Base-by-base conservation (phyloP, 805 yeast genomes). In the Candida vaughaniae region DNA sequence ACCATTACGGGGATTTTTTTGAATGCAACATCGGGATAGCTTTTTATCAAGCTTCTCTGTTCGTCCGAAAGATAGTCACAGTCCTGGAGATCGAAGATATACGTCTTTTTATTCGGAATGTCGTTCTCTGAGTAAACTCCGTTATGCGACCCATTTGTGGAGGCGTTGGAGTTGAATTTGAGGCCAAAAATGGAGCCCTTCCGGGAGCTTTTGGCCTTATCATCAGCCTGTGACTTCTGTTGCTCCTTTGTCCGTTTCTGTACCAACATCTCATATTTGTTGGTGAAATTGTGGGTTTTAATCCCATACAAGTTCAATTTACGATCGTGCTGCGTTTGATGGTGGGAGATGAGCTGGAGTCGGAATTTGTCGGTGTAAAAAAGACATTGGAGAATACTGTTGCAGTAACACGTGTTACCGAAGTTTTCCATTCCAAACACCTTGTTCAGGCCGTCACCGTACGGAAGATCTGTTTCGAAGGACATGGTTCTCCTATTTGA, bases 331-430 rank as follows among this genome's bases (percentile, higher is more conserved):
- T 53, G 48, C 2, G 54, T 46, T 6, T 33, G 31, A 22, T 59
- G 60, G 44, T 68, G 66, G n/a, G 47, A 38, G 8, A 63, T 41
- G 18, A 68, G 44, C 16, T 50, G 46, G 11, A 42, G 38, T 25
- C 97, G 74, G 52, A 93, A 88, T 19, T 73, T 74, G 17, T 75
- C 71, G 3, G 91, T 74, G 62, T 85, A 82, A 66, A 77, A 91
- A 7, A 91, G 71, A 47, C 95, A 87, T 58, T 93, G 99, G 16
- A 93, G 64, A 20, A 93, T 85, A 7, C 96, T 87, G 51, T 93
- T 93, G 61, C 95, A 86, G 64, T 91, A 91, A 64, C 98, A 93
- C 0, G 97, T 89, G 56, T 89, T 83, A 2, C 95, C 95, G 51
- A 84, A 85, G 54, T 85, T 85, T 55, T 85, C 93, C 75, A 83